Evolutionary conservation across 192 early-diverging fungal species (phyloP).

Genomic region (Coemansia sp.): DNA sequence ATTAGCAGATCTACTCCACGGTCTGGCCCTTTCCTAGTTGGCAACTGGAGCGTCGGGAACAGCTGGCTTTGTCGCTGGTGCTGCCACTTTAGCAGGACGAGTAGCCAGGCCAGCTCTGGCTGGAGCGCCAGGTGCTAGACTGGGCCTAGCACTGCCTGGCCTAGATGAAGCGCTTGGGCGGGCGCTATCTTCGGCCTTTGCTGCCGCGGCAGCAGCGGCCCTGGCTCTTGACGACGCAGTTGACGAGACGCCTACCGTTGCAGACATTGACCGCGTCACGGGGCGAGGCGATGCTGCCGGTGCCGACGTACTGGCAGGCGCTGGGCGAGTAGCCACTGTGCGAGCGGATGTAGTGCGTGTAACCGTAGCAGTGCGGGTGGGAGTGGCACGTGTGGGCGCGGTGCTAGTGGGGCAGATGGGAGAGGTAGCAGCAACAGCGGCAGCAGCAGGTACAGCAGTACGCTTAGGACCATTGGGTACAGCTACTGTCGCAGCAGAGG

Average conservation of each 20-base stretch:
- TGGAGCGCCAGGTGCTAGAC: background rate
- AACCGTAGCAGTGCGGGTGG: background rate
- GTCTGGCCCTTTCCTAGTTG: background rate
- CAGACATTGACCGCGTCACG: conserved; percentile 5
- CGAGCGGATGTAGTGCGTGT: background rate
- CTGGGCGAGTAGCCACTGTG: background rate
- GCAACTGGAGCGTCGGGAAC: background rate
- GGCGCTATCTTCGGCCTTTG: conserved; percentile 8
- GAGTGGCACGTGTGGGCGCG: background rate
- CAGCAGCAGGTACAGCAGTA: background rate
- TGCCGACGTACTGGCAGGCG: background rate
- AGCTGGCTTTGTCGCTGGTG: conserved; percentile 1
- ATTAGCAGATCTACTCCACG: background rate
- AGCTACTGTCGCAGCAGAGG: background rate
- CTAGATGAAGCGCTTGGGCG: background rate
- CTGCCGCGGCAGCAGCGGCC: conserved; percentile 22
- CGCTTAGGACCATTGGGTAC: background rate
- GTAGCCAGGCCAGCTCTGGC: background rate
- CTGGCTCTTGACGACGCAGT: conserved; percentile 34
- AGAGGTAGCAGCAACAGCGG: background rate
- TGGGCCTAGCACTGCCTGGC: background rate
- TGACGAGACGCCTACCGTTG: conserved; percentile 3
- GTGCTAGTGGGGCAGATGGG: background rate
- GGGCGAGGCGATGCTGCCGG: conserved; percentile 6
- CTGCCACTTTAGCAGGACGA: background rate